Evolutionary conservation across 2,329 filamentous ascomycete species (phyloP).

Genomic region (Colletotrichum chrysophilum): DNA sequence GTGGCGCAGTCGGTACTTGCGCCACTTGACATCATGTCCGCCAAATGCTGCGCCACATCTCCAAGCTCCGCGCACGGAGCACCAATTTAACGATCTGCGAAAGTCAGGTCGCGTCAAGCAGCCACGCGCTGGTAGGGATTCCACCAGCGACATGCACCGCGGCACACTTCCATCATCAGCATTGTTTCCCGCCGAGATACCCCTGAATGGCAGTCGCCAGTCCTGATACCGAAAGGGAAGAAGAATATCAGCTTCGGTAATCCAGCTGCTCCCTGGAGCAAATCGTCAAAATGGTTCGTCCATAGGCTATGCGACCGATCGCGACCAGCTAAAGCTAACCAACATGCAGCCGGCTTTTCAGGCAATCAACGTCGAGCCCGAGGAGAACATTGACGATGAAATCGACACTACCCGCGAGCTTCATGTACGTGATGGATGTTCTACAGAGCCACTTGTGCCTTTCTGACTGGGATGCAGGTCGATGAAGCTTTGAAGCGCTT

Average conservation of each 20-base stretch:
- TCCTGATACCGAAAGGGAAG: not conserved
- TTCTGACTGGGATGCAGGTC: conserved; percentile 57
- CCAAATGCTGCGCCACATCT: not conserved
- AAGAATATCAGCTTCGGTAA: not conserved
- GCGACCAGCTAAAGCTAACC: not conserved
- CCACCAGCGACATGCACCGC: not conserved
- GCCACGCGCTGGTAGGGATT: not conserved
- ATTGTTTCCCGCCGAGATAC: not conserved
- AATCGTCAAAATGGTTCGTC: conserved; percentile 3
- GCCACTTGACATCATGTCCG: not conserved
- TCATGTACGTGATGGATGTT: conserved; percentile 58
- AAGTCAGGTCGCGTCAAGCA: not conserved
- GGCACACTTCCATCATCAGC: not conserved
- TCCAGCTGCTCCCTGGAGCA: not conserved
- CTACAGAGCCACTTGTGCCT: not conserved
- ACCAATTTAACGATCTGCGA: not conserved
- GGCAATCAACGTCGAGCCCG: conserved; percentile 92
- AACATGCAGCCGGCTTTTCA: conserved; percentile 69
- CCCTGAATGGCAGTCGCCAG: not conserved
- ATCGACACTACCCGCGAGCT: conserved; percentile 95
- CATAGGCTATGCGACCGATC: not conserved
- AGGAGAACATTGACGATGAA: conserved; percentile 89
- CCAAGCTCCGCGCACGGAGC: not conserved
- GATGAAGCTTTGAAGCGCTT: conserved; percentile 97
- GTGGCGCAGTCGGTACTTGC: not conserved